Evolutionary conservation across 1,139 yeast genomes (phyloP).

Genomic region (Wickerhamomyces sp.): DNA sequence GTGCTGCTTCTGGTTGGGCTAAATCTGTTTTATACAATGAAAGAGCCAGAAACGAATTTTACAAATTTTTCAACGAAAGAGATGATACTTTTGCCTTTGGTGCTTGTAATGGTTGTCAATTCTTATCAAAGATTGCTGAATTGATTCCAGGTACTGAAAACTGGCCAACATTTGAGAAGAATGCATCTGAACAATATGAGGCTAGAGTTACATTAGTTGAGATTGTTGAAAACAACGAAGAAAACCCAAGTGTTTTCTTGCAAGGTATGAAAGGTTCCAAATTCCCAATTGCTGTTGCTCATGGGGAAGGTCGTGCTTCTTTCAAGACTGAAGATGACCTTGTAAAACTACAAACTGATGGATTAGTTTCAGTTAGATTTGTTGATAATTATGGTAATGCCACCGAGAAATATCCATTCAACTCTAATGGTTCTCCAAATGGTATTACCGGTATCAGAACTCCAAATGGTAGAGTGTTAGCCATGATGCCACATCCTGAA

Average conservation of each 20-base stretch:
- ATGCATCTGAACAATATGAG: constrained; percentile 91
- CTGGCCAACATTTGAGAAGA: constrained; percentile 97
- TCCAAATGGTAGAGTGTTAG: constrained; percentile 91
- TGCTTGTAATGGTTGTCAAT: constrained; percentile 99
- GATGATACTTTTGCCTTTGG: constrained; percentile 96
- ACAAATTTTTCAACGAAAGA: constrained; percentile 78
- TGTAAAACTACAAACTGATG: constrained; percentile 44
- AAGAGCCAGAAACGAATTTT: constrained; percentile 70
- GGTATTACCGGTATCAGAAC: constrained; percentile 93
- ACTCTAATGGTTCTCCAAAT: constrained; percentile 93
- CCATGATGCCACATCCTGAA: constrained; percentile 99
- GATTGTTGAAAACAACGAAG: constrained; percentile 49
- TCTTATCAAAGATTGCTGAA: constrained; percentile 80
- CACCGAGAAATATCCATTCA: constrained; percentile 83
- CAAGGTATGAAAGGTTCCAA: constrained; percentile 89
- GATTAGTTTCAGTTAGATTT: constrained; percentile 64
- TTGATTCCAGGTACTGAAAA: constrained; percentile 91
- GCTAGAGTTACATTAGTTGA: constrained; percentile 94
- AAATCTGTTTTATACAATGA: constrained; percentile 90
- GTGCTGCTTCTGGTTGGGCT: constrained; percentile 99
- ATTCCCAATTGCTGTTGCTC: constrained; percentile 96
- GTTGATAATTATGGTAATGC: constrained; percentile 87
- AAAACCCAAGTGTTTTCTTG: constrained; percentile 67
- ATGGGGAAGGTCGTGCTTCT: constrained; percentile 94
- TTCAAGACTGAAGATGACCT: constrained; percentile 43